phyloP scores from a whole-genome alignment of 164 flowering plant species.

The Litsea cubeba region DNA sequence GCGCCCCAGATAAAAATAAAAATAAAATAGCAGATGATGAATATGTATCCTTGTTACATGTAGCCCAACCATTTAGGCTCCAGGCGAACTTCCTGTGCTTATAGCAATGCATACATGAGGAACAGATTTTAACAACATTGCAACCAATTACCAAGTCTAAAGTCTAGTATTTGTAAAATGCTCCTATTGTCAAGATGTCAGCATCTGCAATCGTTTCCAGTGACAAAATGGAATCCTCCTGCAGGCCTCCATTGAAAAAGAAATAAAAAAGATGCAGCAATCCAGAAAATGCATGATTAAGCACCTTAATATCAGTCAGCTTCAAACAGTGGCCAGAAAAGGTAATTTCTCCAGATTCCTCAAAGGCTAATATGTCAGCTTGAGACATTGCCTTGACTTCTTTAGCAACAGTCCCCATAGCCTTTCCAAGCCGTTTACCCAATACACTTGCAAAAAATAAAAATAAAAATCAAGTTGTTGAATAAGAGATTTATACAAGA shows the following conservation, averaged over 20 bases:
- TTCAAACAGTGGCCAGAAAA: slow-evolving; percentile 58
- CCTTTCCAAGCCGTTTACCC: slow-evolving; percentile 87
- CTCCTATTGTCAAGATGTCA: too few relatives aligned
- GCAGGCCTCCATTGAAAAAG: neutral
- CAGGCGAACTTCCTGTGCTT: too few relatives aligned
- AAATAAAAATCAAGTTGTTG: neutral
- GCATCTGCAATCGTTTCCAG: too few relatives aligned
- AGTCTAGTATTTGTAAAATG: neutral
- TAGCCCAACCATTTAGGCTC: too few relatives aligned
- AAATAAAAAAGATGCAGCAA: neutral
- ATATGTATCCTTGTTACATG: too few relatives aligned
- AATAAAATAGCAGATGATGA: neutral
- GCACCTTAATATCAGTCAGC: slow-evolving; percentile 74
- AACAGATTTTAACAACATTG: too few relatives aligned
- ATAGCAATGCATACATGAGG: too few relatives aligned
- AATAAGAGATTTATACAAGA: slow-evolving; percentile 1
- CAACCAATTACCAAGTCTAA: neutral
- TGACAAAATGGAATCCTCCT: neutral
- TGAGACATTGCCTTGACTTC: slow-evolving; percentile 87
- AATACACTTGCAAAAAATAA: slow-evolving; percentile 37
- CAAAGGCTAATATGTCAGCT: slow-evolving; percentile 71
- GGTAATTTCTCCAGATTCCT: slow-evolving; percentile 65
- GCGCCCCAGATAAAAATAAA: neutral
- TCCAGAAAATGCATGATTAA: neutral
- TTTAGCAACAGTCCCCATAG: slow-evolving; percentile 83